Base-by-base conservation (phyloP, 2,329 filamentous ascomycete species). In the Phialemonium atrogriseum region DNA sequence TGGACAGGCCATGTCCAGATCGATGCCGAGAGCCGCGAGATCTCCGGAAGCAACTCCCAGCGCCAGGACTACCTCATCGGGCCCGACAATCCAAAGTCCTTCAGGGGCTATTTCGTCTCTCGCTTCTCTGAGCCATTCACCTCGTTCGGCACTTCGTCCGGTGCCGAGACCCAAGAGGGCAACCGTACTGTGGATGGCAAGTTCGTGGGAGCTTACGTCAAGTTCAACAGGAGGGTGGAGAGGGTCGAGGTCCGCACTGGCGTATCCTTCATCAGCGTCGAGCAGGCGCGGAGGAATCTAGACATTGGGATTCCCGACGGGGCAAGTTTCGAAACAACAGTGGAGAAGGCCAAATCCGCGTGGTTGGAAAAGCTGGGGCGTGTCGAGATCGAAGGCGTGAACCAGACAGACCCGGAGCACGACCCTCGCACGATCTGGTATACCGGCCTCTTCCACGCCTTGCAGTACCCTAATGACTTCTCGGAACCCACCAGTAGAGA, bases 391-490 rank as follows among this genome's bases (percentile, higher is more conserved):
- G 51, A 60, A 22, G 62, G 64, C 5, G 48, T 56, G 22, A 65
- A 65, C 32, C 33, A 49, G 4, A 66, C 62, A 0, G 52, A 59
- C 16, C 16, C 40, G 0, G 51, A 57, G 6, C 54, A 66, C 24
- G 59, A 65, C 28, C 61, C 55, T n/a, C 55, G 54, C 5, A 60
- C 54, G 1, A 59, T 66, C 25, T 66, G 56, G 44, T 67, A 67
- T 35, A 65, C 62, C 0, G 56, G 55, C 5, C 46, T 68, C 0
- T 66, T 64, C 27, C 63, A 66, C 36, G 55, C 59, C 3, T 44
- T 68, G 8, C 64, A 68, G 33, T 67, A 66, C 34, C 64, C 64
- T 0, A 63, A 45, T 17, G 63, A 66, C 41, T 66, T 60, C 40
- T 66, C 64, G 0, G 64, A 66, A 39, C 62, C 62, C 1, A 48